A percentile compares a stretch with the other conserved stretches of the same genome.
Conservation (phyloP, 495 filamentous ascomycete species). For the Pseudevernia furfuracea region DNA sequence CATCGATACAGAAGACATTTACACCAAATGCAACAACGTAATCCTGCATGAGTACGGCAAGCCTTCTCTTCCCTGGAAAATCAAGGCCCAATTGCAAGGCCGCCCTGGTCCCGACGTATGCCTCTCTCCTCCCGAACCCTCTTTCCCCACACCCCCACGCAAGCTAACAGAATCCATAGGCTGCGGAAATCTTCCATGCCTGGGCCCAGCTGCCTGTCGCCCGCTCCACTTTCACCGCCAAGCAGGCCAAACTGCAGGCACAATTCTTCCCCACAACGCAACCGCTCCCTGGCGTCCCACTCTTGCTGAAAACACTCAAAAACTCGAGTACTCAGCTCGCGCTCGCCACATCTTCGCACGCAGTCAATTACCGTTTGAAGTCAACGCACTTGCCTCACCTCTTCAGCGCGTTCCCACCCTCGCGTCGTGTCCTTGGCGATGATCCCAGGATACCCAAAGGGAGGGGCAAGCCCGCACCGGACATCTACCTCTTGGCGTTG, state of each 20-base stretch:
- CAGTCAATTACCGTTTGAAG: constrained; percentile 69
- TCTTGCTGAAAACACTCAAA: constrained; percentile 52
- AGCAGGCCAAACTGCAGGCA: constrained; percentile 54
- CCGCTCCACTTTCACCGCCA: constrained; percentile 51
- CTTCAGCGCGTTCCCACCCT: constrained; percentile 61
- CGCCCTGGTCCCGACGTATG: constrained; percentile 64
- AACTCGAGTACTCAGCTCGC: constrained; percentile 64
- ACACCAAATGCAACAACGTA: constrained; percentile 73
- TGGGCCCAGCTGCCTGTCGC: constrained; percentile 86
- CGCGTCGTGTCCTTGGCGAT: constrained; percentile 74
- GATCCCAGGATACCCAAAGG: constrained; percentile 72
- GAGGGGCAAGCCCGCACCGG: constrained; percentile 84
- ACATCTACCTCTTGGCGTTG: constrained; percentile 88
- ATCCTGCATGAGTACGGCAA: constrained; percentile 68
- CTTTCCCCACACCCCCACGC: constrained; percentile 24
- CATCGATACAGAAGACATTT: constrained; percentile 88
- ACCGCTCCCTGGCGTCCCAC: constrained; percentile 70
- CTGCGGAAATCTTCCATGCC: constrained; percentile 55
- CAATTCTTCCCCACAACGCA: constrained; percentile 63
- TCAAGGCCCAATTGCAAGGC: constrained; percentile 95
- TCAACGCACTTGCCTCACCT: constrained; percentile 63
- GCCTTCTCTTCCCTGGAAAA: constrained; percentile 72
- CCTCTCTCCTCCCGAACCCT: constrained; percentile 32
- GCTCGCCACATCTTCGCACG: constrained; percentile 72
- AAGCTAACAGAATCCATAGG: constrained; percentile 27